Base-by-base conservation (phyloP, 371 early-diverging fungal genomes). In the Zychaea mexicana region DNA sequence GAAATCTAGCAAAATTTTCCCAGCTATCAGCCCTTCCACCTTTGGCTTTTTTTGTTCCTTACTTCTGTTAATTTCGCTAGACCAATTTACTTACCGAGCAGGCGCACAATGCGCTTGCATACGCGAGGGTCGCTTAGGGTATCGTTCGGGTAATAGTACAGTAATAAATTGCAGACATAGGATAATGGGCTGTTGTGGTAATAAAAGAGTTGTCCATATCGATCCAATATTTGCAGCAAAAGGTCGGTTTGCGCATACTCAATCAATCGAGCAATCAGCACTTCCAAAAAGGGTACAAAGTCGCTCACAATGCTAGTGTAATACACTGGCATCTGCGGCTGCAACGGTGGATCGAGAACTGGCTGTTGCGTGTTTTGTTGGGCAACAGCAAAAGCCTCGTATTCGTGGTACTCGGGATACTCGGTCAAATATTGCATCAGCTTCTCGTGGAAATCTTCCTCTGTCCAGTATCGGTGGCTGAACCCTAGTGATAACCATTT, bases 341-440 rank as follows among this genome's bases (percentile, higher is more conserved):
- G 85, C 15, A 82, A 72, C 2, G 89, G 85, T 22, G 91, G 91
- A 45, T 82, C 82, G 31, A 86, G 60, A 30, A 83, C 60, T 2
- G 60, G 32, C 7, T 67, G 65, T 28, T 66, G 66, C 1, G 72
- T 66, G 6, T 63, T 71, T 26, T 72, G 78, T 31, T 74, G 69
- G 15, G 69, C 52, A 70, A 79, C 78, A 6, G 86, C 84, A 67
- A 79, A 86, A 0, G 85, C 88, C 61, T 93, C 93, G 66, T 88
- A 90, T 64, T 90, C 89, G 62, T 85, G 83, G 66, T 84, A 91
- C 66, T 93, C 93, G 0, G 92, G 93, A 66, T 78, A 92, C 24
- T 82, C 80, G 4, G 76, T 69, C 38, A 91, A 68, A 61, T 89
- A 93, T 36, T 76, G 72, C 69, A 80, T 80, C 15, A 92, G 70